Evolutionary conservation across 2,329 filamentous ascomycete species (phyloP).

Genomic region (Neopestalotiopsis clavispora): DNA sequence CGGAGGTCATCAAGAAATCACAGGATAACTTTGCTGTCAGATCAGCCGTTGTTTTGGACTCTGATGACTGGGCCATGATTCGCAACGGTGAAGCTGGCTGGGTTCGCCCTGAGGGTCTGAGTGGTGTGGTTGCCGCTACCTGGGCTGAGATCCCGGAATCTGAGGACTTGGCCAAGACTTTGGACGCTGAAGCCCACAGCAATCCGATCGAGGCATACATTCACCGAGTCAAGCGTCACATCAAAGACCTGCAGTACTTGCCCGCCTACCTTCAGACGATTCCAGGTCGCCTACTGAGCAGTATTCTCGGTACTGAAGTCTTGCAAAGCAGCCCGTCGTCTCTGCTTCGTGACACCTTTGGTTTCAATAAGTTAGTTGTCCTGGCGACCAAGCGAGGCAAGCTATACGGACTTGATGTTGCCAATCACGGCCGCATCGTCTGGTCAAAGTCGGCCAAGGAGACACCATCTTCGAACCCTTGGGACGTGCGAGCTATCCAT

Average conservation of each 20-base stretch:
- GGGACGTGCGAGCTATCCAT: conserved; percentile 72
- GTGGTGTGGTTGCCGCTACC: conserved; percentile 77
- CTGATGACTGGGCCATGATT: conserved; percentile 79
- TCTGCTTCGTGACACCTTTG: conserved; percentile 76
- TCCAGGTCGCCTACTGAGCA: conserved; percentile 70
- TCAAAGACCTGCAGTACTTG: conserved; percentile 76
- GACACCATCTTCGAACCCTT: conserved; percentile 57
- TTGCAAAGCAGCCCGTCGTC: conserved; percentile 44
- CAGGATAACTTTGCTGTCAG: conserved; percentile 75
- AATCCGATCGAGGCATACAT: conserved; percentile 83
- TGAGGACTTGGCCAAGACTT: conserved; percentile 76
- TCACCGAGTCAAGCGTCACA: conserved; percentile 82
- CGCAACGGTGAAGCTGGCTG: conserved; percentile 83
- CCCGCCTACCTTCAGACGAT: conserved; percentile 75
- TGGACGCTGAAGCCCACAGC: conserved; percentile 86
- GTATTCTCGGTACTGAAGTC: conserved; percentile 63
- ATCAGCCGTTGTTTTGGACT: conserved; percentile 71
- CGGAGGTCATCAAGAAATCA: conserved; percentile 80
- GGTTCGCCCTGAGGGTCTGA: conserved; percentile 81
- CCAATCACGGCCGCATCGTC: conserved; percentile 71
- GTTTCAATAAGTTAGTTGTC: conserved; percentile 84
- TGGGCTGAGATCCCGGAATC: conserved; percentile 79
- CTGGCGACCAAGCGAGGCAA: conserved; percentile 81
- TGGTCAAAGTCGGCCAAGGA: conserved; percentile 75
- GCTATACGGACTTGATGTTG: conserved; percentile 80